Percentiles rank a stretch among this genome's conserved stretches.
These are phyloP conservation scores for Catharanthus roseus DNA, from an alignment of 257 asterid genomes.

Conservation along the genomic window DNA sequence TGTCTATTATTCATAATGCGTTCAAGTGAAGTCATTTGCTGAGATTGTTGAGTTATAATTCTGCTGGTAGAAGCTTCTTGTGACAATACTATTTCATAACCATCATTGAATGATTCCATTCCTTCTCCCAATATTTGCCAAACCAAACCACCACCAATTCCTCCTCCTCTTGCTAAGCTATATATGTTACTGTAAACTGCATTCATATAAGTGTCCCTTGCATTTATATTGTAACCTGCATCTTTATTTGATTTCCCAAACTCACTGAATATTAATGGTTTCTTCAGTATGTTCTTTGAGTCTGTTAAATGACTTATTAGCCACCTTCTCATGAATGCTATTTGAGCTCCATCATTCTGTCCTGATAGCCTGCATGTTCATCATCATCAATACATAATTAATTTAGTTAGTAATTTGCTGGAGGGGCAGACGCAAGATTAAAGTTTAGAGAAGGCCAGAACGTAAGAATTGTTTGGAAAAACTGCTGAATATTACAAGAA, in stretches of 20 bases:
- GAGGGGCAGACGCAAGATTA: too few species aligned
- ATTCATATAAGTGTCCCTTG: slow-evolving; percentile 33
- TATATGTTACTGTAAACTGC: slow-evolving; percentile 27
- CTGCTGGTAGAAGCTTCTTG: slow-evolving; percentile 31
- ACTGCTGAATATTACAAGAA: background rate
- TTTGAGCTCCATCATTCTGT: slow-evolving; percentile 28
- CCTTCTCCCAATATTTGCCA: slow-evolving; percentile 48
- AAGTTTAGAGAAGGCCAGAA: too few species aligned
- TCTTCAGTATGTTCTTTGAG: slow-evolving; percentile 30
- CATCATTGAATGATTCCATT: slow-evolving; percentile 37
- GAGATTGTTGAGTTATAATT: slow-evolving; percentile 38
- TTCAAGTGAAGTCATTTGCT: slow-evolving; percentile 29
- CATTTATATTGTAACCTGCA: slow-evolving; percentile 26
- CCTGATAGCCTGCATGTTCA: slow-evolving; percentile 33
- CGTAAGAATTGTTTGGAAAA: too few species aligned
- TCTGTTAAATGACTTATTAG: slow-evolving; percentile 41
- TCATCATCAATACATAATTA: background rate
- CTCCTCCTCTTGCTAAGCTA: slow-evolving; percentile 34
- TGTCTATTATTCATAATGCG: background rate
- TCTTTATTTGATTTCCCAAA: slow-evolving; percentile 48
- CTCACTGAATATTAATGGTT: slow-evolving; percentile 42
- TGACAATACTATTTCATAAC: slow-evolving; percentile 39
- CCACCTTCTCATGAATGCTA: slow-evolving; percentile 44
- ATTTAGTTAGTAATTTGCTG: too few species aligned
- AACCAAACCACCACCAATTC: slow-evolving; percentile 36